Evolutionary conservation across 1,284 basidiomycete species (phyloP).

Genomic region (Quambalaria eucalypti): DNA sequence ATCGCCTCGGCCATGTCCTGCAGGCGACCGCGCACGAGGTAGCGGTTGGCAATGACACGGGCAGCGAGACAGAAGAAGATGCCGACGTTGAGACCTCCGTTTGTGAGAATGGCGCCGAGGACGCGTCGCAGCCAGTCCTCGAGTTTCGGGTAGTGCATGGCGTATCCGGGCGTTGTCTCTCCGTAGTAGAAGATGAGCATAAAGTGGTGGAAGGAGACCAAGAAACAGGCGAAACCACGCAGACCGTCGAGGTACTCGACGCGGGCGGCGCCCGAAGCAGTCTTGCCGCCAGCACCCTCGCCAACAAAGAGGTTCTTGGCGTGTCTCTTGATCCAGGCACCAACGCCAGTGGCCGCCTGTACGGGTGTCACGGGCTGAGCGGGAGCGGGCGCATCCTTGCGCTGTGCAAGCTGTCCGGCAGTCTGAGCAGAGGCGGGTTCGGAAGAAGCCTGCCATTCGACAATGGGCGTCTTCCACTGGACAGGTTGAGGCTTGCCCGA

Average conservation of each 20-base stretch:
- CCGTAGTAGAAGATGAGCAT: constrained; percentile 38
- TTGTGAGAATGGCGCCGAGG: constrained; percentile 28
- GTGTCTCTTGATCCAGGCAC: background rate
- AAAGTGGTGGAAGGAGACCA: constrained; percentile 39
- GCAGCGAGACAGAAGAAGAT: constrained; percentile 39
- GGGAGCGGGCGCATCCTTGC: too few relatives aligned
- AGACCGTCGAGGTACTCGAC: constrained; percentile 38
- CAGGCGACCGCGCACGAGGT: constrained; percentile 30
- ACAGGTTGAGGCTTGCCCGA: too few relatives aligned
- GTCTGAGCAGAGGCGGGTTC: too few relatives aligned
- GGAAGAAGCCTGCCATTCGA: too few relatives aligned
- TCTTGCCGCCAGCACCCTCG: background rate
- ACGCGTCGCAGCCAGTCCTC: constrained; percentile 28
- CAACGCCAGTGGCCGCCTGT: background rate
- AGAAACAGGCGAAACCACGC: constrained; percentile 35
- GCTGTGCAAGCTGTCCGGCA: too few relatives aligned
- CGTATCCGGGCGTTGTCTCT: constrained; percentile 16
- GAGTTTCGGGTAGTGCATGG: constrained; percentile 26
- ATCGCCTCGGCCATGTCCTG: constrained; percentile 30
- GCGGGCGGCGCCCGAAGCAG: constrained; percentile 3
- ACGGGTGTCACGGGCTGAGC: too few relatives aligned
- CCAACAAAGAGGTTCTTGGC: constrained; percentile 3
- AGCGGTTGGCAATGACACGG: constrained; percentile 32
- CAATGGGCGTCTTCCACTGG: too few relatives aligned
- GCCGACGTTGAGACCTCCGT: constrained; percentile 30